A percentile compares a stretch with the other conserved stretches of the same genome.
phyloP scores from a whole-genome alignment of 2,329 filamentous ascomycete species.

The Penicillium sp. region DNA sequence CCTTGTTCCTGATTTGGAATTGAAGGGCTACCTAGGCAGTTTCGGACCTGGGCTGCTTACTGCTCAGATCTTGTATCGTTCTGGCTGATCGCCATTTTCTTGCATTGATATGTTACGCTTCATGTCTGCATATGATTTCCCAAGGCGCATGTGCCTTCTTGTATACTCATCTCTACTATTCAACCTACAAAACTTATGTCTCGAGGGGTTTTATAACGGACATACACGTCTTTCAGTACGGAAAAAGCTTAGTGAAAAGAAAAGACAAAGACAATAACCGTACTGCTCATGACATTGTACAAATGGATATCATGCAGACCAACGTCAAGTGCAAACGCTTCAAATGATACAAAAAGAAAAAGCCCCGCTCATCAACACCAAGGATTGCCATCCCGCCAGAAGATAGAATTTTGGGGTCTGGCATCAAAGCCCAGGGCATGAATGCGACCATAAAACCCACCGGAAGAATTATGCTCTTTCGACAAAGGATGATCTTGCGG shows the following conservation, averaged over 20 bases:
- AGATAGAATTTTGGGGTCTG: slow-evolving; percentile 7
- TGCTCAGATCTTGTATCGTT: not conserved
- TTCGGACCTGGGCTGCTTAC: not conserved
- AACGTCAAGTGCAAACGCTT: not conserved
- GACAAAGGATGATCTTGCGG: slow-evolving; percentile 10
- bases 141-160: not conserved
- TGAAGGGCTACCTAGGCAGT: not conserved
- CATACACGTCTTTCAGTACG: not conserved
- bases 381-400: slow-evolving; percentile 12
- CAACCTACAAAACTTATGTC: not conserved
- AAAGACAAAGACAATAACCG: not conserved
- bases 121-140: not conserved
- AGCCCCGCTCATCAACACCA: slow-evolving; percentile 2
- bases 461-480: slow-evolving; percentile 11
- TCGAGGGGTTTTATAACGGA: not conserved
- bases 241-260: not conserved
- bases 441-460: slow-evolving; percentile 18
- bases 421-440: slow-evolving; percentile 11
- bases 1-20: not conserved
- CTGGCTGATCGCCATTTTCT: not conserved
- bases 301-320: slow-evolving; percentile 1
- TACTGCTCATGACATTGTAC: not conserved
- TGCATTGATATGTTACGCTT: not conserved
- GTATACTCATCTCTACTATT: not conserved
- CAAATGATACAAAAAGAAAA: not conserved